Conservation (phyloP, 2,329 filamentous ascomycete species). For the Rhinocladiella similis region DNA sequence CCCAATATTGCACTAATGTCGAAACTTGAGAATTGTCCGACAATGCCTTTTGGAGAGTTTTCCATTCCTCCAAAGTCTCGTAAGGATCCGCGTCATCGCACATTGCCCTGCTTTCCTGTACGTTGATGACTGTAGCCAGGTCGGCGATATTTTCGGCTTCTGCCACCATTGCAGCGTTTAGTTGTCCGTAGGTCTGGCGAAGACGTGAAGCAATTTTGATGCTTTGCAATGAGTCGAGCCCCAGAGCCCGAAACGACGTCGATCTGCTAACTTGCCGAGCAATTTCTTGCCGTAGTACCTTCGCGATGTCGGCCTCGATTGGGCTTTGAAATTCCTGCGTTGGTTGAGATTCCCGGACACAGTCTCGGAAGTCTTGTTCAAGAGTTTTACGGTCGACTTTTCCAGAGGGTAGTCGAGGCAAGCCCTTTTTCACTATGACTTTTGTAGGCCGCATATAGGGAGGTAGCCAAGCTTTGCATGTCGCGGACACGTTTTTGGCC, state of each 20-base stretch:
- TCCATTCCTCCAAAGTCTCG: conserved; percentile 15
- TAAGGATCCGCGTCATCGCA: background rate
- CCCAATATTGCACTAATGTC: conserved; percentile 21
- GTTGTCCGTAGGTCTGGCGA: conserved; percentile 54
- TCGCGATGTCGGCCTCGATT: conserved; percentile 38
- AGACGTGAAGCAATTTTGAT: conserved; percentile 67
- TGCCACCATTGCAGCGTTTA: conserved; percentile 64
- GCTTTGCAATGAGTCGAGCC: conserved; percentile 66
- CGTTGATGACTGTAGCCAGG: conserved; percentile 6
- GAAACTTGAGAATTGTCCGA: background rate
- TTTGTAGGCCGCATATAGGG: conserved; percentile 81
- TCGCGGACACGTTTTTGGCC: conserved; percentile 52
- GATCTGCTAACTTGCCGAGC: conserved; percentile 37
- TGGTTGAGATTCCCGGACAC: background rate
- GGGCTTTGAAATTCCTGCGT: conserved; percentile 11
- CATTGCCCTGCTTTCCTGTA: background rate
- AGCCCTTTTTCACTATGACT: conserved; percentile 60
- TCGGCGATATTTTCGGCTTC: conserved; percentile 50
- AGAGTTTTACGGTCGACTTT: conserved; percentile 75
- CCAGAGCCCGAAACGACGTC: conserved; percentile 53
- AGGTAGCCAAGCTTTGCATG: conserved; percentile 74
- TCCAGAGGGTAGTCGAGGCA: conserved; percentile 78
- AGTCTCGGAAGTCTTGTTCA: conserved; percentile 37
- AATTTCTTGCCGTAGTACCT: conserved; percentile 45
- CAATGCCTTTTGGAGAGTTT: conserved; percentile 6